Conservation (phyloP, 805 yeast genomes). For the Ogataea saltuana region DNA sequence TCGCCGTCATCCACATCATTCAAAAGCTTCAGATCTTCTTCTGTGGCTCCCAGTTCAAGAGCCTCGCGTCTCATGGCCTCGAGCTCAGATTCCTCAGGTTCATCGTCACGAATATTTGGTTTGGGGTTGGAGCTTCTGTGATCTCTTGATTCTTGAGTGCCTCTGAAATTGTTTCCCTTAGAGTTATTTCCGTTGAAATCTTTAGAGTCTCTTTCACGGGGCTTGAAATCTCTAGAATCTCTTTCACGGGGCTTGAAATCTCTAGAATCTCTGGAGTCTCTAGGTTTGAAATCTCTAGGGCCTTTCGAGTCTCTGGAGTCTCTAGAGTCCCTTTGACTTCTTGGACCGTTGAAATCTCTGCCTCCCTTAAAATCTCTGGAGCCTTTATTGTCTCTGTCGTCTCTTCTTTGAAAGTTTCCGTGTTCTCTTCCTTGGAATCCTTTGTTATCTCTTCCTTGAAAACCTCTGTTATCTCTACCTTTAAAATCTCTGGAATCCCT, state of each 20-base stretch:
- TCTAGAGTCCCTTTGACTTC: not conserved
- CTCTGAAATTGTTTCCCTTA: too few species aligned
- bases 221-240: not conserved
- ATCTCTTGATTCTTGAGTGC: not conserved
- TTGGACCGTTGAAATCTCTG: not conserved
- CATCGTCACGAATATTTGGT: slow-evolving; percentile 1
- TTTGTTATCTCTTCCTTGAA: too few species aligned
- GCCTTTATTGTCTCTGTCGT: slow-evolving; percentile 17
- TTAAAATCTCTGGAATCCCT: too few species aligned
- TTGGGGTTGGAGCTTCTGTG: not conserved
- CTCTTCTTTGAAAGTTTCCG: slow-evolving; percentile 25
- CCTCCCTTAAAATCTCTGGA: not conserved
- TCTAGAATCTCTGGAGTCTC: not conserved
- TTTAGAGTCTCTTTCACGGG: slow-evolving; percentile 14
- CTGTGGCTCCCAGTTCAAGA: slow-evolving; percentile 79
- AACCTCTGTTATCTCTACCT: too few species aligned
- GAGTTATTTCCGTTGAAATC: slow-evolving; percentile 3
- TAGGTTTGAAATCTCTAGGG: not conserved
- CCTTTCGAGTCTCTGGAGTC: not conserved
- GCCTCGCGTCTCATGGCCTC: slow-evolving; percentile 69
- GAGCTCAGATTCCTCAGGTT: slow-evolving; percentile 12
- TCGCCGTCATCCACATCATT: slow-evolving; percentile 51
- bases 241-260: not conserved
- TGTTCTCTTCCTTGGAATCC: too few species aligned
- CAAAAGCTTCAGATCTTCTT: slow-evolving; percentile 71